Base-by-base conservation (phyloP, 257 asterid genomes). In the Solanum boliviense region DNA sequence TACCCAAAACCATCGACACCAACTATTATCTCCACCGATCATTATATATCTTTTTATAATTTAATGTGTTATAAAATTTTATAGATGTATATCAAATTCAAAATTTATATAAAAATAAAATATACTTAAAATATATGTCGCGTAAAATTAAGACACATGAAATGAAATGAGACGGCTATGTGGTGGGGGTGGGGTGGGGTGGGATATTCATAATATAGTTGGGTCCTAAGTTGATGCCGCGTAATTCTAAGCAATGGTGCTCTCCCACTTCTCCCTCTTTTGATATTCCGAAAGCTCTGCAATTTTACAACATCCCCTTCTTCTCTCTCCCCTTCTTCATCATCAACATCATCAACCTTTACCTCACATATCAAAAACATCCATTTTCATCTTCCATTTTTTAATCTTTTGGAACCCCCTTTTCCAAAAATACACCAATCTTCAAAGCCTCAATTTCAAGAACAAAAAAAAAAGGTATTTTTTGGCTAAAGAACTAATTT, bases 251-350 rank as follows among this genome's bases (percentile, higher is more conserved):
- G 88, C 76, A 87, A 74, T 35, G 84, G 79, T 34, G 85, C 76
- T 71, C 89, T 35, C 88, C 87, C 71, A 86, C 87, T 83, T 29
- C 48, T 65, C 83, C n/a, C 83, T 71, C 81, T 87, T 86, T 86
- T 31, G 73, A 79, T 73, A 86, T 72, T 88, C 91, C 93, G 90
- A 86, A 83, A 90, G 86, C 86, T 89, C 86, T 86, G 92, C 91
- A 89, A 32, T 56, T 79, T 92, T 90, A 79, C 39, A 44, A 44
- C 67, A 58, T 87, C 82, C 82, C 82, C 20, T 21, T 83, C 65
- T 81, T 65, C 87, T 87, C 84, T 56, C 83, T 52, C 25, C 38
- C 13, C 39, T 16, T 71, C 78, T 16, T 84, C 76, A 32, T 31
- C 85, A 13, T 32, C 89, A 74, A 62, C 41, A 32, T 31, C 85